These are phyloP conservation scores for Coprinopsis strossmayeri DNA, from an alignment of 768 basidiomycete genomes.

Conservation along the genomic window DNA sequence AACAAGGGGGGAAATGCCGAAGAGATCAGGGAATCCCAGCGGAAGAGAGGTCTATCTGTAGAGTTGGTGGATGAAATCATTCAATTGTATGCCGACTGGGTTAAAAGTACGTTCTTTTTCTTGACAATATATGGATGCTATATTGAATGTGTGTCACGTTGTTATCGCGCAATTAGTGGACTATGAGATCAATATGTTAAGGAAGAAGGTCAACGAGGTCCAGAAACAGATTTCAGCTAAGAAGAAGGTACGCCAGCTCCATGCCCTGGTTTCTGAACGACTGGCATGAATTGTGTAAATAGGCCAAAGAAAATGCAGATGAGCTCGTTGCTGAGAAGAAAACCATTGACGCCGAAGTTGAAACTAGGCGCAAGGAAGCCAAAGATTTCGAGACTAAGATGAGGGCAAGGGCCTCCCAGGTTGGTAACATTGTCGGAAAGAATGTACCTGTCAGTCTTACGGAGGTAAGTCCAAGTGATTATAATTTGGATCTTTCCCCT, in stretches of 20 bases:
- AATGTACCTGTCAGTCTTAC: slow-evolving; percentile 79
- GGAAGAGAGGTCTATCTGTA: slow-evolving; percentile 81
- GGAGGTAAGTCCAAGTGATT: slow-evolving; percentile 57
- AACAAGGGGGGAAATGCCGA: slow-evolving; percentile 90
- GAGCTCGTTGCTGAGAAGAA: slow-evolving; percentile 83
- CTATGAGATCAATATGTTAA: slow-evolving; percentile 70
- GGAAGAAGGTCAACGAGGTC: slow-evolving; percentile 80
- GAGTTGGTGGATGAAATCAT: slow-evolving; percentile 94
- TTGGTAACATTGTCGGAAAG: slow-evolving; percentile 92
- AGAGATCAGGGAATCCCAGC: slow-evolving; percentile 86
- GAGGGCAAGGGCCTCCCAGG: slow-evolving; percentile 70
- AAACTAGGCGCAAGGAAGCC: slow-evolving; percentile 67
- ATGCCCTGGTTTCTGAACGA: too few relatives aligned
- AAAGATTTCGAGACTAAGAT: slow-evolving; percentile 73
- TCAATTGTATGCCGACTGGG: slow-evolving; percentile 89
- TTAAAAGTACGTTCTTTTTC: slow-evolving; percentile 64
- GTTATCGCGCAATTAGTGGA: slow-evolving; percentile 53
- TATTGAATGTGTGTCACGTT: not conserved
- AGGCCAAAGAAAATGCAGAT: slow-evolving; percentile 91
- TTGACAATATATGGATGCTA: not conserved
- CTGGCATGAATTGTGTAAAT: not conserved
- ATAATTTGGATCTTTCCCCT: too few relatives aligned
- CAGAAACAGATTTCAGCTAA: slow-evolving; percentile 94
- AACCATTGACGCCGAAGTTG: slow-evolving; percentile 75
- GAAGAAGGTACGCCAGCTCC: slow-evolving; percentile 68